Evolutionary conservation across 2,329 filamentous ascomycete species (phyloP), one percentile per base, ranked within the genome.

Genomic region (Teratosphaeriaceae sp.): DNA sequence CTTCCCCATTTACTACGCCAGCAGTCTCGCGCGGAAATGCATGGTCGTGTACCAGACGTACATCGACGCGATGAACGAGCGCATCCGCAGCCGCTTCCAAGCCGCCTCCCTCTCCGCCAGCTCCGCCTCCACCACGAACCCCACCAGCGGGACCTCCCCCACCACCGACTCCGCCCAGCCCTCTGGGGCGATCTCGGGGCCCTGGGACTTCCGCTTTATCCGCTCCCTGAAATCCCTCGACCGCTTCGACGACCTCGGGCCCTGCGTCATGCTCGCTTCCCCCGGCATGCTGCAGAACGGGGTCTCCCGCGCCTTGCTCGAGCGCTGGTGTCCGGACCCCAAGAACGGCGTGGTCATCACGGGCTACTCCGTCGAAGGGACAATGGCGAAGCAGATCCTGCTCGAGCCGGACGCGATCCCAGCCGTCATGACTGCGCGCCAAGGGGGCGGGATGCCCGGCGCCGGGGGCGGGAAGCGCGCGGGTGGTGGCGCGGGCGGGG

Each of bases 1-100:
- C 52, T 84, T 85, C 26, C 92, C 92, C 4, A 97, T 98, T 49
- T 98, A 97, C 70, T 98, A 97, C 64, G 94, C 94, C 42, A 92
- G 87, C 57, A 95, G 94, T 57, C 78, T 97, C 31, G 92, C 92
- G 1, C 76, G 90, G 50, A 92, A 95, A 66, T 98, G 92, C 69
- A 98, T 98, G 92, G 79, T 96, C 22, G 88, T 97, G 3, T 98
- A 98, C 62, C 92, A 97, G 64, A 98, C 92, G 1, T 98, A 97
- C 58, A 88, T 97, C 38, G 88, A 89, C 38, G 88, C 89, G 43
- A 98, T 98, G 92, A 98, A 98, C 63, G 90, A 97, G 60, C 97
- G 96, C 58, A 97, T 98, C 71, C 96, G 95, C 65, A 80, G 87
- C 9, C 77, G 95, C n/a, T 96, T 96, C 66, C 41, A 88, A 38